Evolutionary conservation across 177 flowering plant genomes (phyloP).

Genomic region (Telopea speciosissima): DNA sequence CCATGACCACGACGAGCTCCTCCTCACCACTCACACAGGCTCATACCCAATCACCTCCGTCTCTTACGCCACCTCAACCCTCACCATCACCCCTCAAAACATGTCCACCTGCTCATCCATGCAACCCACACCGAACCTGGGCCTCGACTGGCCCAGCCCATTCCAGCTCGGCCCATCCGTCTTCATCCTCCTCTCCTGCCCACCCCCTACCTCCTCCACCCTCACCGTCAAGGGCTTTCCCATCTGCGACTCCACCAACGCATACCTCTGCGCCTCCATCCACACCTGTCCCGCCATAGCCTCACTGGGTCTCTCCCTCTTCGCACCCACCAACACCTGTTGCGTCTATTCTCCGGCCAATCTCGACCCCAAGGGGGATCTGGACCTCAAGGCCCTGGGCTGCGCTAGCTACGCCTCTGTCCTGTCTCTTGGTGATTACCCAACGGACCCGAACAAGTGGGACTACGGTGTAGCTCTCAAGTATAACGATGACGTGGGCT

Average conservation of each 20-base stretch:
- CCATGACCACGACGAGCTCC: slow-evolving; percentile 25
- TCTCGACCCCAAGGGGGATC: slow-evolving; percentile 33
- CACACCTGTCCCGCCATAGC: slow-evolving; percentile 37
- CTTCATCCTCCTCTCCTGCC: slow-evolving; percentile 39
- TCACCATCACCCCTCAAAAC: slow-evolving; percentile 36
- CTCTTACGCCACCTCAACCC: slow-evolving; percentile 35
- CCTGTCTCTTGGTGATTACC: slow-evolving; percentile 31
- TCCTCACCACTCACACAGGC: slow-evolving; percentile 48
- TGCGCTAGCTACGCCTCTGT: slow-evolving; percentile 35
- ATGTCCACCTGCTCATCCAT: slow-evolving; percentile 52
- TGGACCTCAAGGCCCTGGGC: slow-evolving; percentile 25
- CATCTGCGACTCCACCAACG: slow-evolving; percentile 32
- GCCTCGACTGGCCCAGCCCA: slow-evolving; percentile 51
- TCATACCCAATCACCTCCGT: slow-evolving; percentile 44
- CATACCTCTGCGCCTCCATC: slow-evolving; percentile 32
- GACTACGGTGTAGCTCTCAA: slow-evolving; percentile 37
- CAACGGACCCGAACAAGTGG: slow-evolving; percentile 40
- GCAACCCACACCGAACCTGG: slow-evolving; percentile 38
- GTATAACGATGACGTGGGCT: slow-evolving; percentile 18
- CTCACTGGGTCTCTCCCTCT: slow-evolving; percentile 32
- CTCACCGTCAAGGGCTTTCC: slow-evolving; percentile 26
- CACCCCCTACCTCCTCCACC: slow-evolving; percentile 25
- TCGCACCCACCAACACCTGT: slow-evolving; percentile 35
- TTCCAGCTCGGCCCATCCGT: slow-evolving; percentile 44
- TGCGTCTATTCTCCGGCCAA: slow-evolving; percentile 49